A percentile compares a stretch with the other conserved stretches of the same genome.
These are phyloP conservation scores for Mucor circinelloides DNA, from an alignment of 371 early-diverging fungal species.

Conservation along the genomic window DNA sequence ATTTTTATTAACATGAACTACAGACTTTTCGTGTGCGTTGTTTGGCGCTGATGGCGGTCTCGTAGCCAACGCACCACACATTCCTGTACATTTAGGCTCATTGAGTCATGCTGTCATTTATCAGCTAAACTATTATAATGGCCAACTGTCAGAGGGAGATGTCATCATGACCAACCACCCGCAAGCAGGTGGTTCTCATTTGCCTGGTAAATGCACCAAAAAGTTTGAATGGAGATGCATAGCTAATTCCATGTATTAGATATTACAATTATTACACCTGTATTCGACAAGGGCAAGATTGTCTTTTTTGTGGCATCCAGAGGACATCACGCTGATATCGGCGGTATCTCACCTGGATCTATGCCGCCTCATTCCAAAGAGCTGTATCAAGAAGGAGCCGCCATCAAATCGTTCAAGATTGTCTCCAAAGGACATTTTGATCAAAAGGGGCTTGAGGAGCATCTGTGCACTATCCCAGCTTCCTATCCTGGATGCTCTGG, in stretches of 20 bases:
- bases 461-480: slow-evolving; percentile 81
- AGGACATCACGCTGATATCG: slow-evolving; percentile 98
- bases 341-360: slow-evolving; percentile 82
- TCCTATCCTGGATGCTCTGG: slow-evolving; percentile 87
- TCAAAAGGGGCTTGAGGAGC: slow-evolving; percentile 68
- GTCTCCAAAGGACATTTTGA: slow-evolving; percentile 84
- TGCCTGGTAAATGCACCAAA: slow-evolving; percentile 59
- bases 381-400: slow-evolving; percentile 94
- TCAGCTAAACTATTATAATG: slow-evolving; percentile 79
- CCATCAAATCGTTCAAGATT: slow-evolving; percentile 86
- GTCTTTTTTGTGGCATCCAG: slow-evolving; percentile 95
- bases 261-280: slow-evolving; percentile 96
- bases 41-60: slow-evolving; percentile 93
- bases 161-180: slow-evolving; percentile 97
- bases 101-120: slow-evolving; percentile 92
- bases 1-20: neutral
- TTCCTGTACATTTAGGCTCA: slow-evolving; percentile 94
- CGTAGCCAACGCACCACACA: slow-evolving; percentile 92
- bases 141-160: slow-evolving; percentile 79
- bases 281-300: slow-evolving; percentile 80
- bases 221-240: neutral
- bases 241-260: slow-evolving; percentile 39
- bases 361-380: slow-evolving; percentile 88
- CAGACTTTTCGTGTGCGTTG: slow-evolving; percentile 96
- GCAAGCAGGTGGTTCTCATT: slow-evolving; percentile 93